Evolutionary conservation across 2,329 filamentous ascomycete genomes (phyloP), one percentile per base, ranked within the genome.

Genomic region (Thermothelomyces thermophilus): DNA sequence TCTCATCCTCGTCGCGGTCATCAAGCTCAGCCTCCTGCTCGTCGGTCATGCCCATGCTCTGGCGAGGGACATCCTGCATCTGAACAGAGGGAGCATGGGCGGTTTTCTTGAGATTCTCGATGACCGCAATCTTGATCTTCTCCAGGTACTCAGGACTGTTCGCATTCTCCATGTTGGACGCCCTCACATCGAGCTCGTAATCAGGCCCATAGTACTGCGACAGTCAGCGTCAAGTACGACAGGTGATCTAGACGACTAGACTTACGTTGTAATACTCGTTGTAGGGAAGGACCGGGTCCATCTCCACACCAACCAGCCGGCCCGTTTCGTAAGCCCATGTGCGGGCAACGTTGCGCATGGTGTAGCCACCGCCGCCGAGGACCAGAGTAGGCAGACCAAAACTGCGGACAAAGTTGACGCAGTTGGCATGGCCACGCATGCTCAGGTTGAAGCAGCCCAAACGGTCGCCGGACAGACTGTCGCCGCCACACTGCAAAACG

Each of bases 311-410:
- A 17, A 96, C 87, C 8, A 97, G 77, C 51, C 90, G 79, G 57
- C 91, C 91, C 1, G 93, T 98, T 70, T 98, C 93, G 66, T 91
- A 95, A 6, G 90, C 90, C 93, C 93, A 98, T 5, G 91, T 93
- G 43, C 93, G 86, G 16, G 93, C 91, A 10, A 98, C 93, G 58
- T 98, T 98, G 56, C 93, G 85, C 68, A 95, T 94, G 1, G 93
- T 98, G 70, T 98, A 98, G 41, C 93, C 93, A 56, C 93, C 93
- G 14, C 93, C 93, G 28, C 93, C 93, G 16, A 98, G 82, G 17
- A 98, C 86, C n/a, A 98, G 77, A 2, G 94, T 84, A 0, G 93
- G 93, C 9, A 93, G 75, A 26, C 82, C 79, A 65, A 91, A 90
- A 55, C 80, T 84, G 70, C 95, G 96, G 58, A 95, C 88, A 60